Evolutionary conservation across 345 rosid genomes (phyloP).

Genomic region (Populus tremula): DNA sequence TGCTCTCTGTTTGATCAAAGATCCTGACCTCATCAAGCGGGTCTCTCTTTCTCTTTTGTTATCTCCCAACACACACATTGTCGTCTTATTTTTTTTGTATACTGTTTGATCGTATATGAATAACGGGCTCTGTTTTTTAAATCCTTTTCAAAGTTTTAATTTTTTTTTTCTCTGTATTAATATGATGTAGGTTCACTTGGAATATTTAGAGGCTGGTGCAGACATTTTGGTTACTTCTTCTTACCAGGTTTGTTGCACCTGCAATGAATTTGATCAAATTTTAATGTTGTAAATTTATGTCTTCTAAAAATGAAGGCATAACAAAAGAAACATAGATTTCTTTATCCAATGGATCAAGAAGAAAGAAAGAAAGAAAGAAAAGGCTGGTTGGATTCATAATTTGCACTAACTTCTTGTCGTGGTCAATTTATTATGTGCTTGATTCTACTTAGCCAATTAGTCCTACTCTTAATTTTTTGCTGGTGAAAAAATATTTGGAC

Average conservation of each 20-base stretch:
- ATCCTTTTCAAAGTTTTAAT: neutral
- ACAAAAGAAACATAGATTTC: neutral
- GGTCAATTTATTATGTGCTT: too few relatives aligned
- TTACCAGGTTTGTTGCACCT: conserved; percentile 59
- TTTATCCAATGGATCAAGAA: too few relatives aligned
- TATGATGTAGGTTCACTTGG: conserved; percentile 68
- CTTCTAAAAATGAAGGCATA: neutral
- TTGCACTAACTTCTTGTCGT: too few relatives aligned
- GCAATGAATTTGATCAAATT: neutral
- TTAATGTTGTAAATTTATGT: neutral
- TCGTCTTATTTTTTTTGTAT: too few relatives aligned
- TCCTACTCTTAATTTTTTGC: neutral
- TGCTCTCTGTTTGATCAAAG: conserved; percentile 74
- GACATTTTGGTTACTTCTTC: conserved; percentile 85
- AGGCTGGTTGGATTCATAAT: too few relatives aligned
- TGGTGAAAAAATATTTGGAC: neutral
- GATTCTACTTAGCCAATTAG: neutral
- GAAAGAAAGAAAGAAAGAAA: too few relatives aligned
- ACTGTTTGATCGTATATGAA: too few relatives aligned
- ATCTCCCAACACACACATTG: neutral
- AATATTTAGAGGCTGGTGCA: conserved; percentile 92
- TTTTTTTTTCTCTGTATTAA: neutral
- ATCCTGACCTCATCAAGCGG: conserved; percentile 64
- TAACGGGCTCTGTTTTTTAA: neutral
- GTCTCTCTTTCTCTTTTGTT: conserved; percentile 20